Evolutionary conservation across 495 filamentous ascomycete genomes (phyloP).

Genomic region (Aspergillus avenaceus): DNA sequence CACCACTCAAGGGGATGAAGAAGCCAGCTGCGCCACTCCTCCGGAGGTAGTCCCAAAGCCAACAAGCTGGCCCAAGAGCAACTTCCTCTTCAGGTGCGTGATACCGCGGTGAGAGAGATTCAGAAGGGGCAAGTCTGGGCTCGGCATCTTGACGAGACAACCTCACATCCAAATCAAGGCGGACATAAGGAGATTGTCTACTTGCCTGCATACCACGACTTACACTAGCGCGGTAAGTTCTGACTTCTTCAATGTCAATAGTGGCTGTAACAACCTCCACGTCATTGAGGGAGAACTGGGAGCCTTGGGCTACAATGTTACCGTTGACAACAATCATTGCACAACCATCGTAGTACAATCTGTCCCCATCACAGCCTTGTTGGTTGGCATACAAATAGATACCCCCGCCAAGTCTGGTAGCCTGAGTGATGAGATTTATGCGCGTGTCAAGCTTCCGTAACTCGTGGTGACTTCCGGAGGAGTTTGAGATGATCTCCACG

Average conservation of each 20-base stretch:
- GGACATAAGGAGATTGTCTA: constrained; percentile 28
- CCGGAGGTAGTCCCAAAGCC: constrained; percentile 83
- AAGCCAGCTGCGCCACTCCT: constrained; percentile 59
- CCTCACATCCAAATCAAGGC: constrained; percentile 34
- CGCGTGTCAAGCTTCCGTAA: constrained; percentile 73
- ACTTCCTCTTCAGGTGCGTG: constrained; percentile 75
- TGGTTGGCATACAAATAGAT: constrained; percentile 76
- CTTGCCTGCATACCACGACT: constrained; percentile 40
- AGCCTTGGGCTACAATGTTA: constrained; percentile 63
- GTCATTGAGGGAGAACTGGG: constrained; percentile 72
- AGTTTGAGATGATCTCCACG: constrained; percentile 78
- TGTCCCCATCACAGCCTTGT: constrained; percentile 69
- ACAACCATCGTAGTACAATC: constrained; percentile 67
- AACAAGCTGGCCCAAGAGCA: constrained; percentile 65
- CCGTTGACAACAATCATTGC: constrained; percentile 76
- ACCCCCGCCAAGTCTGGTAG: constrained; percentile 69
- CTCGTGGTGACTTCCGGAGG: constrained; percentile 66
- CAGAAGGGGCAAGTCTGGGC: constrained; percentile 35
- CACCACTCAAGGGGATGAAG: constrained; percentile 60
- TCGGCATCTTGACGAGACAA: constrained; percentile 37
- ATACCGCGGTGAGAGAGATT: constrained; percentile 43
- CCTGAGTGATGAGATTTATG: constrained; percentile 69
- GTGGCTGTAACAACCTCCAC: constrained; percentile 84
- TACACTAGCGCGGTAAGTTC: constrained; percentile 31
- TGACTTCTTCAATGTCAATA: constrained; percentile 74